A percentile compares a stretch with the other conserved stretches of the same genome.
phyloP scores from a whole-genome alignment of 331 rosid genomes.

The Pyracantha coccinea region DNA sequence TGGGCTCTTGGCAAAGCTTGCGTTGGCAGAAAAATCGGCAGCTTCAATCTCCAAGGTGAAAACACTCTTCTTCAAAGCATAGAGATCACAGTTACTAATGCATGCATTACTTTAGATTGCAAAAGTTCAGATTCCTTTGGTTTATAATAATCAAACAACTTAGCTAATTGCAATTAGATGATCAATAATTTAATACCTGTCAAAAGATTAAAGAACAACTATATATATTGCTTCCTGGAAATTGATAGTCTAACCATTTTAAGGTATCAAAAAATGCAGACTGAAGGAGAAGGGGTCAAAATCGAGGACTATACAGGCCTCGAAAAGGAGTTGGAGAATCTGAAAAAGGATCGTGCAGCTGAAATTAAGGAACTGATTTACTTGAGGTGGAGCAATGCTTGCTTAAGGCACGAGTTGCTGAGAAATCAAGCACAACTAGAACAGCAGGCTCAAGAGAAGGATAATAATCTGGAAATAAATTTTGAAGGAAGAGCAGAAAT shows the following conservation, averaged over 20 bases:
- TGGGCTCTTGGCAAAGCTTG: constrained; percentile 31
- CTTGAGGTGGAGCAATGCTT: constrained; percentile 42
- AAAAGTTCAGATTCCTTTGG: too few species aligned
- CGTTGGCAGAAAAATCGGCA: constrained; percentile 29
- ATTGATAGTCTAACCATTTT: background rate
- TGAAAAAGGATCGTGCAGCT: constrained; percentile 33
- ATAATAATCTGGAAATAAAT: constrained; percentile 4
- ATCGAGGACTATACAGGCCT: constrained; percentile 31
- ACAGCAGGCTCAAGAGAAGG: background rate
- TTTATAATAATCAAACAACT: too few species aligned
- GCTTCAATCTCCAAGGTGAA: constrained; percentile 28
- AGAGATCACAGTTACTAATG: background rate
- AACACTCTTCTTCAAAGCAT: background rate
- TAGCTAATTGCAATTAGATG: too few species aligned
- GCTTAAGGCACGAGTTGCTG: constrained; percentile 34
- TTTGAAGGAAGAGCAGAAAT: constrained; percentile 24
- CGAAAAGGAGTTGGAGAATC: constrained; percentile 36
- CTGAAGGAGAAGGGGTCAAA: constrained; percentile 24
- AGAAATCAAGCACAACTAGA: constrained; percentile 30
- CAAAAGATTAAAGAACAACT: too few species aligned
- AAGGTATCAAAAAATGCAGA: constrained; percentile 24
- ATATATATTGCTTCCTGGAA: too few species aligned
- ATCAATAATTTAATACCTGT: too few species aligned
- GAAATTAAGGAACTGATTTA: constrained; percentile 32
- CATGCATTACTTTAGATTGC: background rate